Conservation (phyloP, 2,329 filamentous ascomycete genomes). For the Colletotrichum godetiae region DNA sequence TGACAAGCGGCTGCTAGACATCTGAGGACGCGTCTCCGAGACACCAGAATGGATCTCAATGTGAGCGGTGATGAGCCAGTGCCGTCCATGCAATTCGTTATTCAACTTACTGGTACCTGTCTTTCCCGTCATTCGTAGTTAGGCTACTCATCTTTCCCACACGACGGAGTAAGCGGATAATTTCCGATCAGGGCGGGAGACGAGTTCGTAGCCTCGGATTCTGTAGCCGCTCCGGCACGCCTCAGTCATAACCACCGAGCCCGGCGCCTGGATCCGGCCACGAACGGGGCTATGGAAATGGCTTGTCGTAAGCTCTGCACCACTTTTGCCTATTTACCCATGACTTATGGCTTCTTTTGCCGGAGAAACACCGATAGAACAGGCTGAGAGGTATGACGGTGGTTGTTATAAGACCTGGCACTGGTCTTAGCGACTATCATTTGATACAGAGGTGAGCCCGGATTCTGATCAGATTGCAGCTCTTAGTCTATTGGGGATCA, state of each 20-base stretch:
- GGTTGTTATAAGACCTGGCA: neutral
- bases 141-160: neutral
- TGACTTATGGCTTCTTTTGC: neutral
- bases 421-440: neutral
- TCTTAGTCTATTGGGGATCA: too few relatives aligned
- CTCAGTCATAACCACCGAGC: too few relatives aligned
- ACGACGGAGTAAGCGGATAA: neutral
- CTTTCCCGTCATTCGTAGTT: neutral
- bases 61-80: neutral
- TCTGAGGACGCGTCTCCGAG: neutral
- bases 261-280: neutral
- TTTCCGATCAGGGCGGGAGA: neutral
- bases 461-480: neutral
- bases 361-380: neutral
- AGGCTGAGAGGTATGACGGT: too few relatives aligned
- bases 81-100: neutral
- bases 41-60: neutral
- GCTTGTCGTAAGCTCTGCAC: constrained; percentile 18
- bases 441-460: neutral
- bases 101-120: too few relatives aligned
- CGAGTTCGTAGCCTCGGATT: neutral
- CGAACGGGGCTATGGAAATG: neutral
- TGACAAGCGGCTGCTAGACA: too few relatives aligned
- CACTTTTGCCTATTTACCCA: neutral
- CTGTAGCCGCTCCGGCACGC: neutral